These are phyloP conservation scores for Cyclocybe aegerita DNA, from an alignment of 768 basidiomycete species.

Conservation along the genomic window DNA sequence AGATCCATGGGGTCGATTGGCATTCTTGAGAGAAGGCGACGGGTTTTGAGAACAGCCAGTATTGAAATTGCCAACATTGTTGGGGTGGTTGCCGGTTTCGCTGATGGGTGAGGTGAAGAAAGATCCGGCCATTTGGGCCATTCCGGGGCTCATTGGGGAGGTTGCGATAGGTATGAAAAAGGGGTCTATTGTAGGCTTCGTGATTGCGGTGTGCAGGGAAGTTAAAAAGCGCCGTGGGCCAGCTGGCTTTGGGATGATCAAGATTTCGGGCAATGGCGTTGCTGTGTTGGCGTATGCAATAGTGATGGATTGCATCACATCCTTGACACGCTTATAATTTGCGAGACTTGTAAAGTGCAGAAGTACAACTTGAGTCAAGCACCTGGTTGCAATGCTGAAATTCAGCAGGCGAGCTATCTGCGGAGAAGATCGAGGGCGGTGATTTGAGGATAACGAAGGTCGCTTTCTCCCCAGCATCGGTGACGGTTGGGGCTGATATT, in stretches of 20 bases:
- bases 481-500: constrained; percentile 42
- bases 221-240: constrained; percentile 93
- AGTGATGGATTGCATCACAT: constrained; percentile 73
- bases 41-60: constrained; percentile 10
- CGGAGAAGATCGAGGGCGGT: constrained; percentile 79
- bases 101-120: constrained; percentile 37
- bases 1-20: constrained; percentile 45
- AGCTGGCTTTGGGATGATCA: constrained; percentile 97
- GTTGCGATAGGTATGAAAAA: constrained; percentile 95
- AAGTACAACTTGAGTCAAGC: constrained; percentile 50
- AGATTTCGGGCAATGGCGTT: constrained; percentile 75
- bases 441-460: constrained; percentile 64
- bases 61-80: neutral
- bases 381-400: constrained; percentile 22
- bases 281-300: constrained; percentile 42
- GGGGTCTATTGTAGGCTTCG: constrained; percentile 85
- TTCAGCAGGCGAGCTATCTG: constrained; percentile 66
- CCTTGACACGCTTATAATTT: constrained; percentile 88
- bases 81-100: constrained; percentile 7
- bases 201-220: constrained; percentile 87
- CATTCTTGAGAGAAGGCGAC: constrained; percentile 21
- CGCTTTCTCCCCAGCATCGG: constrained; percentile 47
- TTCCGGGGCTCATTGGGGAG: constrained; percentile 77
- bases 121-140: constrained; percentile 35
- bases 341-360: constrained; percentile 90